These are phyloP conservation scores for Moesziomyces sp. DNA, from an alignment of 1,284 basidiomycete species.

Conservation along the genomic window DNA sequence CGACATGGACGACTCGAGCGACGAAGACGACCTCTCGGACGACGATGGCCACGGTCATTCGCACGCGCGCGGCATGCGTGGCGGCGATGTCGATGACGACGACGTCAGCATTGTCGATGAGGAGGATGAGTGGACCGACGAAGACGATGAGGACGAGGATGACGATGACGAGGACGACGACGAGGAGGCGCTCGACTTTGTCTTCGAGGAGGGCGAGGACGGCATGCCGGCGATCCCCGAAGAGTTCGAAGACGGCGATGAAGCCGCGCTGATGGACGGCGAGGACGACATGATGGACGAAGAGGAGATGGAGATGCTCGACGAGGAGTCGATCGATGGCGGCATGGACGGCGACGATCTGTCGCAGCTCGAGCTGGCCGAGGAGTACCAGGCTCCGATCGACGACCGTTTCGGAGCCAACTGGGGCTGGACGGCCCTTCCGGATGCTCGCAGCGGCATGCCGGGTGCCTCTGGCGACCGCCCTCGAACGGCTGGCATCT, in stretches of 20 bases:
- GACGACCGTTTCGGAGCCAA: constrained; percentile 66
- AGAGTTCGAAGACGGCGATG: constrained; percentile 43
- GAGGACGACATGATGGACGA: constrained; percentile 46
- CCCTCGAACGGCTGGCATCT: constrained; percentile 20
- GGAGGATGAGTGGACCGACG: constrained; percentile 63
- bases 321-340: constrained; percentile 52
- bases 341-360: constrained; percentile 55
- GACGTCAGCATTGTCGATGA: constrained; percentile 69
- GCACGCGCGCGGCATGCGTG: constrained; percentile 23
- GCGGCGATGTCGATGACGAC: constrained; percentile 63
- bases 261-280: constrained; percentile 24
- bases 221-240: constrained; percentile 29
- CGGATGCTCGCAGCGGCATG: constrained; percentile 18
- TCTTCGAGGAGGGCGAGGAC: constrained; percentile 45
- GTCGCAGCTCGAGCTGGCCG: constrained; percentile 59
- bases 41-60: constrained; percentile 54
- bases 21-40: constrained; percentile 35
- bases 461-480: constrained; percentile 21
- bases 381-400: constrained; percentile 41
- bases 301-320: constrained; percentile 52
- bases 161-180: constrained; percentile 64
- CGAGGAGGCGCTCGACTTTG: constrained; percentile 71
- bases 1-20: constrained; percentile 47
- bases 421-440: constrained; percentile 61
- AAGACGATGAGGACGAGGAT: constrained; percentile 47